Evolutionary conservation across 2,329 filamentous ascomycete genomes (phyloP), one percentile per base, ranked within the genome.

Genomic region (Lasiodiplodia sp.): DNA sequence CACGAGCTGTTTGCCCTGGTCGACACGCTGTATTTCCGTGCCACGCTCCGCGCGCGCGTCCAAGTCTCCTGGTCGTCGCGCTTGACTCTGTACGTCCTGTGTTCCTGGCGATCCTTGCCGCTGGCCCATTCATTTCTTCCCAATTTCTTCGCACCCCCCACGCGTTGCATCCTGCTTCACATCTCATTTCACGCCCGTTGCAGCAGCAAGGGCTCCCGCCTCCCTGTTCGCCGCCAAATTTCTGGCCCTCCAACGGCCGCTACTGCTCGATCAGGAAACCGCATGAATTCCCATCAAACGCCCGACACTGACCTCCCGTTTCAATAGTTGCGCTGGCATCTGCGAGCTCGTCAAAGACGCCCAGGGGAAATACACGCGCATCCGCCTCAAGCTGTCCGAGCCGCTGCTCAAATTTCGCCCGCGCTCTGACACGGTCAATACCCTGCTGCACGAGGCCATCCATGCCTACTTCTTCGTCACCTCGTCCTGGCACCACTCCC

Each of bases 391-490:
- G 71, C 73, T 83, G 51, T 82, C 80, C 68, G 80, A 81, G 40
- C 77, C 81, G 31, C 72, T 83, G 62, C 75, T 83, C 60, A 82
- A 83, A 69, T 83, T 79, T 70, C 78, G 82, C 44, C 80, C 81
- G 5, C 77, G 80, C 38, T 74, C 75, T 58, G 81, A 83, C 71
- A 80, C 79, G 1, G 73, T 83, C 68, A 81, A 83, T 68, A 83
- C 81, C 0, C 73, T 83, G 23, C 73, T 83, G 3, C 82, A 83
- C 69, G 82, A 83, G 66, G 67, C 78, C 2, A 82, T 83, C 21
- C 81, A 83, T 62, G 81, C 81, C 31, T 83, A 83, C 70, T 82
- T 83, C 74, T 83, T 83, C 73, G 73, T 83, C 47, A 82, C 79
- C 16, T 82, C 80, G 2, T 80, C 80, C 10, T 82, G 79, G 80